These are phyloP conservation scores for Termitomyces sp. DNA, from an alignment of 768 basidiomycete species.

Conservation along the genomic window DNA sequence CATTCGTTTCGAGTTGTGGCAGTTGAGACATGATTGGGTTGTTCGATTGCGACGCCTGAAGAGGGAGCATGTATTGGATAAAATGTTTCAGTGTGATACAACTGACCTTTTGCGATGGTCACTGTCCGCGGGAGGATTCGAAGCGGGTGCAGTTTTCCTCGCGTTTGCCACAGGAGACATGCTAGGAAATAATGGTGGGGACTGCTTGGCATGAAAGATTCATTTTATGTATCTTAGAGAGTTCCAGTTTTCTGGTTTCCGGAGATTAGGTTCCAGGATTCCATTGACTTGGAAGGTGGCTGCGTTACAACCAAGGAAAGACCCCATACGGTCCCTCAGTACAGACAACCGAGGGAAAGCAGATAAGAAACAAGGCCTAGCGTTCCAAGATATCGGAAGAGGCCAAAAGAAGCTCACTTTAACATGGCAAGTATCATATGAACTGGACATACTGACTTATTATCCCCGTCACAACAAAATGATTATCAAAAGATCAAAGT, in stretches of 20 bases:
- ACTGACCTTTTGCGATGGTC: constrained; percentile 49
- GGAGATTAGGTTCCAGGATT: constrained; percentile 12
- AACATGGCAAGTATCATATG: constrained; percentile 15
- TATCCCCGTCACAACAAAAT: neutral
- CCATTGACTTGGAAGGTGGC: constrained; percentile 7
- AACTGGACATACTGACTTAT: neutral
- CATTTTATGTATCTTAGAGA: constrained; percentile 20
- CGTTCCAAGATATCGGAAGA: constrained; percentile 18
- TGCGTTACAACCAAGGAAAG: constrained; percentile 12
- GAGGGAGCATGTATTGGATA: neutral
- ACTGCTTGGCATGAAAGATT: constrained; percentile 8
- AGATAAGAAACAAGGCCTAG: constrained; percentile 2
- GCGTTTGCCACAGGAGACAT: constrained; percentile 29
- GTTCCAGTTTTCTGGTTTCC: constrained; percentile 14
- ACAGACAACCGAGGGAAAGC: constrained; percentile 24
- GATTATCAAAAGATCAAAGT: neutral
- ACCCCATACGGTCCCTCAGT: constrained; percentile 19
- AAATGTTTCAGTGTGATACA: neutral
- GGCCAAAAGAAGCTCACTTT: constrained; percentile 16
- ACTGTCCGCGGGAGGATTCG: constrained; percentile 33
- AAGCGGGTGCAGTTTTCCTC: constrained; percentile 20
- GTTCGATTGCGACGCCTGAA: constrained; percentile 65
- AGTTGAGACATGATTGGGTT: constrained; percentile 70
- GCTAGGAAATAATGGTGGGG: constrained; percentile 11
- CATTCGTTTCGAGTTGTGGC: constrained; percentile 72